These are phyloP conservation scores for bread wheat (Triticum aestivum) DNA, from an alignment of 176 grass and related monocot species.

Conservation along the genomic window IWGSC_CS_RefSeq_v2.1 NC_057796.1:42484121-42484620, in stretches of 20 bases:
- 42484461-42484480: conserved; percentile 22
- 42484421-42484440: conserved; percentile 55
- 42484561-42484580: conserved; percentile 1
- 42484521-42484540: background rate
- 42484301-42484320: conserved; percentile 12
- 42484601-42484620: conserved; percentile 5
- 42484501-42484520: conserved; percentile 30
- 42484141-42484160: conserved; percentile 7
- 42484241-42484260: background rate
- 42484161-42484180: conserved; percentile 13
- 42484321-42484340: conserved; percentile 34
- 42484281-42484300: conserved; percentile 25
- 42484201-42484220: conserved; percentile 17
- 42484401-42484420: conserved; percentile 47
- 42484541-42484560: conserved; percentile 9
- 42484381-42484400: conserved; percentile 23
- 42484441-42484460: background rate
- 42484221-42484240: conserved; percentile 25
- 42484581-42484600: conserved; percentile 5
- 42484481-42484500: background rate
- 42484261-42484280: conserved; percentile 26
- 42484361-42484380: conserved; percentile 70
- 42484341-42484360: conserved; percentile 10
- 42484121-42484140: conserved; percentile 18
- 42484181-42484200: conserved; percentile 25